A percentile compares a stretch with the other conserved stretches of the same genome.
phyloP scores from a whole-genome alignment of 352 stramenopile genomes.

The Chrysophaeum taylorii region DNA sequence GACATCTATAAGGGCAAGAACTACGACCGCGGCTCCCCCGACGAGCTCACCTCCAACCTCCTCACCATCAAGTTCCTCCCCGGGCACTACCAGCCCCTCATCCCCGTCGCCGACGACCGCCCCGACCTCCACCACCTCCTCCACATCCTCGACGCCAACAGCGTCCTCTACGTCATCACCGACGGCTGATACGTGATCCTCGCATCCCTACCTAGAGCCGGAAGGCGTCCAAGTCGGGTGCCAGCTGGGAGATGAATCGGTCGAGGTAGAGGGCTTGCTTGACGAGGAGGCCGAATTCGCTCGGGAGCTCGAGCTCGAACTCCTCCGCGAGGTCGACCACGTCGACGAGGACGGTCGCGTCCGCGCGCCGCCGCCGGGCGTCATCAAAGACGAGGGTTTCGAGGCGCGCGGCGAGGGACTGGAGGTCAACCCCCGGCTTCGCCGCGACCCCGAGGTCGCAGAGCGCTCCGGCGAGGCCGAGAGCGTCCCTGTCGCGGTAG shows the following conservation, averaged over 20 bases:
- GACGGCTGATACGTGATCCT: no score
- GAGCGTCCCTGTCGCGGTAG: slow-evolving; percentile 25
- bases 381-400: background rate
- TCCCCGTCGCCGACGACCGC: slow-evolving; percentile 17
- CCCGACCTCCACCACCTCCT: no score
- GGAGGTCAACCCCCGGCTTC: slow-evolving; percentile 27
- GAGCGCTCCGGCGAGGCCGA: background rate
- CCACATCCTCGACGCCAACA: no score
- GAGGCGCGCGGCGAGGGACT: slow-evolving; percentile 27
- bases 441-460: slow-evolving; percentile 15
- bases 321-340: slow-evolving; percentile 28
- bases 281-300: slow-evolving; percentile 38
- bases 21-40: slow-evolving; percentile 23
- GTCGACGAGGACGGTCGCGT: slow-evolving; percentile 28
- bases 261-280: slow-evolving; percentile 41
- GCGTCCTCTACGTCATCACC: no score
- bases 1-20: slow-evolving; percentile 38
- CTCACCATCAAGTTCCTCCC: slow-evolving; percentile 36
- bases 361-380: background rate
- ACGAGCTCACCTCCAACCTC: slow-evolving; percentile 30
- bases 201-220: slow-evolving; percentile 30
- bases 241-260: slow-evolving; percentile 32
- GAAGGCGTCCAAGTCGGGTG: slow-evolving; percentile 32
- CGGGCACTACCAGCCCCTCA: slow-evolving; percentile 37
- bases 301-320: slow-evolving; percentile 32